Percentiles rank a stretch among this genome's conserved stretches.
Evolutionary conservation across 352 stramenopile genomes (phyloP).

Genomic region (Thraustochytrium striatum): DNA sequence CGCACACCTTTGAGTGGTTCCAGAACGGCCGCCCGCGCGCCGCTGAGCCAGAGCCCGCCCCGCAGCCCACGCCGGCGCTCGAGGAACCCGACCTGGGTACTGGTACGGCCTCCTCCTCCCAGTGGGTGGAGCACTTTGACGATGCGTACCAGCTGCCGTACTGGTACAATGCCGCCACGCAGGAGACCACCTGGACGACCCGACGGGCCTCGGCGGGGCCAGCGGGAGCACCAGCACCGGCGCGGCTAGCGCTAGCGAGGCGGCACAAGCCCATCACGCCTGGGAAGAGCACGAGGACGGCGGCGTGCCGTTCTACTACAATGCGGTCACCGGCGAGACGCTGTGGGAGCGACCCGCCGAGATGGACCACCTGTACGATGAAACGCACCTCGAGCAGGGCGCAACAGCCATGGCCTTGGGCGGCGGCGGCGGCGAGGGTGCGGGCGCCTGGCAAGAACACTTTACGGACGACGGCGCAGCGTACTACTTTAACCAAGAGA

Average conservation of each 20-base stretch:
- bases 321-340: constrained; percentile 19
- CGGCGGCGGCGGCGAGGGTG: too few species aligned
- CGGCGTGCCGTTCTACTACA: constrained; percentile 29
- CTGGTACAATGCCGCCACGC: constrained; percentile 32
- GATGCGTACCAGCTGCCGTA: constrained; percentile 35
- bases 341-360: too few species aligned
- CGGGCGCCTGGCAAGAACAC: background rate
- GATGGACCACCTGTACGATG: too few species aligned
- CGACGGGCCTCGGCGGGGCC: too few species aligned
- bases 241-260: too few species aligned
- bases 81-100: too few species aligned
- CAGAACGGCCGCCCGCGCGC: constrained; percentile 22
- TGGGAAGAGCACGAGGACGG: background rate
- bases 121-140: constrained; percentile 49
- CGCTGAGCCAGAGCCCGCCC: background rate
- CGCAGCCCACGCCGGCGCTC: background rate
- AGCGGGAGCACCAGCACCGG: too few species aligned
- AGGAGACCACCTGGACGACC: constrained; percentile 24
- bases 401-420: too few species aligned
- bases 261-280: too few species aligned
- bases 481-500: constrained; percentile 2
- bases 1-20: constrained; percentile 45
- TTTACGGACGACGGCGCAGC: background rate
- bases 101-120: background rate
- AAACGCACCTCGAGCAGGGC: too few species aligned